Conservation (phyloP, 176 grass and related monocot species). For the Poa pratensis region DNA sequence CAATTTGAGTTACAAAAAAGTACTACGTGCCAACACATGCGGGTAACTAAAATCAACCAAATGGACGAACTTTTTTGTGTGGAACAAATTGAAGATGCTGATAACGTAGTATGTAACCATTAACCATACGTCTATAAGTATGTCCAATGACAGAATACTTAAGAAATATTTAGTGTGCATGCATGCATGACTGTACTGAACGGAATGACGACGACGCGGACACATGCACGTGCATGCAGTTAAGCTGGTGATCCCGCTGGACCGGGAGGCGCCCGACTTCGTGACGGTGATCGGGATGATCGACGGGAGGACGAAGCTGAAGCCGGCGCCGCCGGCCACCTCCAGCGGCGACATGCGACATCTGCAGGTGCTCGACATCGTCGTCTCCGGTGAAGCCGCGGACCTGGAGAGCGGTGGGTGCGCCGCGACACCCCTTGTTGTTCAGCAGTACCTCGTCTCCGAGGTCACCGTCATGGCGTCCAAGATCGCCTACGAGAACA, state of each 20-base stretch:
- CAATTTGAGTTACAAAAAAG: not conserved
- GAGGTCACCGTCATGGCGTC: constrained; percentile 56
- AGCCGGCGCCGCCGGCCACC: not conserved
- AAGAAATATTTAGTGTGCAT: not conserved
- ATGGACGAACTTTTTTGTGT: not conserved
- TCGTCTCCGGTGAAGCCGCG: not conserved
- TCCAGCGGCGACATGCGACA: constrained; percentile 27
- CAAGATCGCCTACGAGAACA: constrained; percentile 63
- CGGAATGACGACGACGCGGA: too few species aligned
- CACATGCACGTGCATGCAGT: constrained; percentile 6
- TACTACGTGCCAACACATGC: too few species aligned
- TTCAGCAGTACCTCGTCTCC: not conserved
- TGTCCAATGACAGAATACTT: not conserved
- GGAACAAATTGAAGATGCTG: not conserved
- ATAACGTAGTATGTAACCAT: too few species aligned
- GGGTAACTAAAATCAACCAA: not conserved
- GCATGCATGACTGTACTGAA: not conserved
- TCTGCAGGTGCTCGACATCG: constrained; percentile 22
- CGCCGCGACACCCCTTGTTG: constrained; percentile 21
- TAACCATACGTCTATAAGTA: too few species aligned
- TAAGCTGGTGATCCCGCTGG: constrained; percentile 54
- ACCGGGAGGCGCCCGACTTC: constrained; percentile 47
- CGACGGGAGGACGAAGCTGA: constrained; percentile 59
- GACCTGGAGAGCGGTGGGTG: constrained; percentile 35
- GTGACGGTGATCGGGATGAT: constrained; percentile 50